A percentile compares a stretch with the other conserved stretches of the same genome.
Conservation (phyloP, 2,329 filamentous ascomycete genomes). For the Neurospora sp. region DNA sequence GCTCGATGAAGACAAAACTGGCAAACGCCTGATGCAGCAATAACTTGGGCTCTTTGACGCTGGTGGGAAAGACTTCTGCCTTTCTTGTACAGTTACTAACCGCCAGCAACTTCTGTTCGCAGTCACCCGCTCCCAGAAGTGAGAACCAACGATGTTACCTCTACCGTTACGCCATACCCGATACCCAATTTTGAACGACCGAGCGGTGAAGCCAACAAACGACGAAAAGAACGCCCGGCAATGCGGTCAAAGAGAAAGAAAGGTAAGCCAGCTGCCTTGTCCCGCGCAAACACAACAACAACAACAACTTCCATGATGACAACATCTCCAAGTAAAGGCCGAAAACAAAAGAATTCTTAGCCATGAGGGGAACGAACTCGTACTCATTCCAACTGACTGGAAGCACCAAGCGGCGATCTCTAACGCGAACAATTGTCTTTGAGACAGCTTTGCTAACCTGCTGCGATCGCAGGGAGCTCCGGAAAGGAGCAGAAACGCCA, state of each 20-base stretch:
- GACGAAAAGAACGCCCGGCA: neutral
- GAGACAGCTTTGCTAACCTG: neutral
- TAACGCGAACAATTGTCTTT: neutral
- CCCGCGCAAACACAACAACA: neutral
- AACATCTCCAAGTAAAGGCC: neutral
- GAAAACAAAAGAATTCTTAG: neutral
- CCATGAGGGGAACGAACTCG: neutral
- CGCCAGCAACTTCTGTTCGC: no score
- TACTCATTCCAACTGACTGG: neutral
- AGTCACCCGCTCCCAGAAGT: neutral
- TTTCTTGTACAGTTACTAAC: no score
- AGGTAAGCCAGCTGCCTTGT: neutral
- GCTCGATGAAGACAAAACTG: no score
- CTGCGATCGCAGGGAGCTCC: neutral
- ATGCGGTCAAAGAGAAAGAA: neutral
- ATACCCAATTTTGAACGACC: neutral
- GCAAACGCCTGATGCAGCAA: no score
- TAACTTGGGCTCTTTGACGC: no score
- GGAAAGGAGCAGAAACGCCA: neutral
- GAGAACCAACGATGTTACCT: neutral
- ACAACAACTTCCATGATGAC: neutral
- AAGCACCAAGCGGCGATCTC: neutral
- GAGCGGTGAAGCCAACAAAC: neutral
- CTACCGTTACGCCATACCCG: neutral
- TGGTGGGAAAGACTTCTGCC: no score